phyloP scores from a whole-genome alignment of 2,329 filamentous ascomycete species.

The Huntiella savannae region DNA sequence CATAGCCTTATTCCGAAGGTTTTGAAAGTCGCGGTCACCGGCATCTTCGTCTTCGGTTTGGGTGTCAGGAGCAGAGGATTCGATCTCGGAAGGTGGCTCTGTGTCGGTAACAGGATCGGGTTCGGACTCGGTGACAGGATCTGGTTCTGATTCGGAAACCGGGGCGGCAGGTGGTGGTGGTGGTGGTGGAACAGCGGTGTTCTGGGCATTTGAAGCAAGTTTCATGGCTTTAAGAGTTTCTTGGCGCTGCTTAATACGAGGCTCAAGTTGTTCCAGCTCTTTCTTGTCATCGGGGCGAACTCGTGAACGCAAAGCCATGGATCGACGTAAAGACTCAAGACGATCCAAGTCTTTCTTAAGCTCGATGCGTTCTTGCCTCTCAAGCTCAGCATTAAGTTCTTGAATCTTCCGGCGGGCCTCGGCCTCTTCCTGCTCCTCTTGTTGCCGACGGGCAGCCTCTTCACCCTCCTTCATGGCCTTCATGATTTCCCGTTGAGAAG shows the following conservation, averaged over 20 bases:
- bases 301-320: conserved; percentile 4
- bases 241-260: background rate
- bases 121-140: conserved; percentile 9
- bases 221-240: background rate
- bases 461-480: conserved; percentile 4
- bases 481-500: conserved; percentile 8
- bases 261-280: background rate
- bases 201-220: background rate
- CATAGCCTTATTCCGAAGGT: conserved; percentile 4
- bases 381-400: conserved; percentile 4
- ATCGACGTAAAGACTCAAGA: conserved; percentile 1
- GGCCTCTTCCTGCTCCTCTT: conserved; percentile 9
- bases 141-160: conserved; percentile 7
- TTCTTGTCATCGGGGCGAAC: background rate
- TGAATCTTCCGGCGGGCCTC: conserved; percentile 7
- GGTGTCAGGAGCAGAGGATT: conserved; percentile 9
- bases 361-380: conserved; percentile 1
- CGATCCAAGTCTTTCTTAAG: background rate
- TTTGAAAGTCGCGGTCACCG: conserved; percentile 5
- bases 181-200: background rate
- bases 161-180: conserved; percentile 3
- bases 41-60: conserved; percentile 10
- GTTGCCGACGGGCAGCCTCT: conserved; percentile 5
- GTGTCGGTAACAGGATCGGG: conserved; percentile 10
- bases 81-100: conserved; percentile 10